phyloP scores from a whole-genome alignment of 192 early-diverging fungal species.

The Rhizophagus sp. region DNA sequence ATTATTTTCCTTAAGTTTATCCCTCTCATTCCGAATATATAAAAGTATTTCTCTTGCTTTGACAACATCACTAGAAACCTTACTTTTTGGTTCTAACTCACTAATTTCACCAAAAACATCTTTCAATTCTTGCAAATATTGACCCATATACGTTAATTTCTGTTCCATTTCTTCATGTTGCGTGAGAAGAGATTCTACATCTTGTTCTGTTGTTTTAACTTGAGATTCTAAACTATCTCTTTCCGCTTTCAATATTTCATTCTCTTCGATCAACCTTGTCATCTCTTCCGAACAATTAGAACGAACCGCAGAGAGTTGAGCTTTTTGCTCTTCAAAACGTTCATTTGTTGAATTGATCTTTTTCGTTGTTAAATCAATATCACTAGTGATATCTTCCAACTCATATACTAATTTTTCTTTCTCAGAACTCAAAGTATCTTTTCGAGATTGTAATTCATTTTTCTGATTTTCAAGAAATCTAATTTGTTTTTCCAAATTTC shows the following conservation, averaged over 20 bases:
- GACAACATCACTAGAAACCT: not conserved
- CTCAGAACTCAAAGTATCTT: conserved; percentile 4
- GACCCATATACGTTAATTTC: not conserved
- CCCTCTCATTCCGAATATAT: not conserved
- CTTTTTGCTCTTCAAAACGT: not conserved
- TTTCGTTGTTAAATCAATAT: not conserved
- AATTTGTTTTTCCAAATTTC: conserved; percentile 22
- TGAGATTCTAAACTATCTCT: conserved; percentile 2
- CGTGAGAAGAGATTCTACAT: not conserved
- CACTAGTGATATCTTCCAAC: not conserved
- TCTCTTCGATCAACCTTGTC: not conserved
- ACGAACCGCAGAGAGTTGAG: not conserved
- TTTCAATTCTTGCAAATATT: not conserved
- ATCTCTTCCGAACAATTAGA: not conserved
- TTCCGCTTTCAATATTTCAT: not conserved
- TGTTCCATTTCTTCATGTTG: conserved; percentile 2
- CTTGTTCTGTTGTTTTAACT: not conserved
- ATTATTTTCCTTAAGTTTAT: not conserved
- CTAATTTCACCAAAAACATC: not conserved
- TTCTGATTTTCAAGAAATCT: conserved; percentile 12
- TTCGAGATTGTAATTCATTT: conserved; percentile 23
- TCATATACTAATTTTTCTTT: not conserved
- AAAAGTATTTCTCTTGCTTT: not conserved
- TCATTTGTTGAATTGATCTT: not conserved
- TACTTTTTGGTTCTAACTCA: not conserved